Evolutionary conservation across 805 yeast genomes (phyloP).

Genomic region (Metschnikowia chrysomelidarum): DNA sequence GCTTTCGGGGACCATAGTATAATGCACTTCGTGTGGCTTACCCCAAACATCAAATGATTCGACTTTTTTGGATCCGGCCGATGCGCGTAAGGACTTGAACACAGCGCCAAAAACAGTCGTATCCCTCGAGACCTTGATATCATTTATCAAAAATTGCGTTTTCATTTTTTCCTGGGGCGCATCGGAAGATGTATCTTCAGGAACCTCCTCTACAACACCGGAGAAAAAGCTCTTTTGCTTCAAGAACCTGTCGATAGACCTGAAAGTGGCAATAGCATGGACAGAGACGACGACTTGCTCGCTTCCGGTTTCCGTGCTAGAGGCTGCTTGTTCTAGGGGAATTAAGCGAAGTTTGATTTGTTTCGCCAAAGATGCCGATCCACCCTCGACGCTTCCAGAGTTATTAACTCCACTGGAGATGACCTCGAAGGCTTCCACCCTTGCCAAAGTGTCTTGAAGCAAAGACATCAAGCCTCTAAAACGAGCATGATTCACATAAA

Average conservation of each 20-base stretch:
- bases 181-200: background rate
- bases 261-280: constrained; percentile 61
- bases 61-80: constrained; percentile 34
- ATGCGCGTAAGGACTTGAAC: constrained; percentile 46
- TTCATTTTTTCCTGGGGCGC: constrained; percentile 2
- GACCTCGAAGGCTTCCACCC: constrained; percentile 73
- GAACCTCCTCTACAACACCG: background rate
- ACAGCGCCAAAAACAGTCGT: constrained; percentile 78
- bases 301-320: constrained; percentile 20
- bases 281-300: constrained; percentile 44
- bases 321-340: constrained; percentile 15
- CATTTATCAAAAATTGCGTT: constrained; percentile 58
- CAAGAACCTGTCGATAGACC: constrained; percentile 48
- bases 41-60: constrained; percentile 58
- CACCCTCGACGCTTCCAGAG: constrained; percentile 22
- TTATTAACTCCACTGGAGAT: constrained; percentile 42
- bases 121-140: constrained; percentile 55
- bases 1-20: constrained; percentile 12
- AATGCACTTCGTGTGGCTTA: constrained; percentile 51
- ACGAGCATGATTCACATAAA: constrained; percentile 25
- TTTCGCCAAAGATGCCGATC: constrained; percentile 64
- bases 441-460: constrained; percentile 69
- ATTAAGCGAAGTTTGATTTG: constrained; percentile 61
- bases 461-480: constrained; percentile 7
- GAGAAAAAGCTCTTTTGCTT: constrained; percentile 8